Conservation (phyloP, 805 yeast species). For the Candida rishiriensis region DNA sequence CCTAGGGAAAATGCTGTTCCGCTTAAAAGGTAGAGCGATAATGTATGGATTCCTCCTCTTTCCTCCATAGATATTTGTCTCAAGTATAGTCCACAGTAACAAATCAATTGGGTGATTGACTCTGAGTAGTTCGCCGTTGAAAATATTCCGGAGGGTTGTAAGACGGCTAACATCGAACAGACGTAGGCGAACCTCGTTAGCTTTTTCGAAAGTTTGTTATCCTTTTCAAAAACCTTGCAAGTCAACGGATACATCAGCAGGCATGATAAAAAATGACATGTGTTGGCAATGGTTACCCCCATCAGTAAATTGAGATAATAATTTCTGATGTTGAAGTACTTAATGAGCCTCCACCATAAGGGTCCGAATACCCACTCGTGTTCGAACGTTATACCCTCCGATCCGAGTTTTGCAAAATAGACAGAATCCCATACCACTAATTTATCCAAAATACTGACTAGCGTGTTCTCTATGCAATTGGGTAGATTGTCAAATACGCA, state of each 20-base stretch:
- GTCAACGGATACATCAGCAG: slow-evolving; percentile 51
- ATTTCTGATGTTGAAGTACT: slow-evolving; percentile 20
- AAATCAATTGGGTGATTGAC: slow-evolving; percentile 56
- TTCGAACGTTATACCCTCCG: slow-evolving; percentile 56
- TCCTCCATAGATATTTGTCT: slow-evolving; percentile 34
- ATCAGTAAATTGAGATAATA: slow-evolving; percentile 42
- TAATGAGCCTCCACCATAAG: slow-evolving; percentile 56
- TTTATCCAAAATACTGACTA: slow-evolving; percentile 37
- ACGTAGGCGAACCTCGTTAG: slow-evolving; percentile 8
- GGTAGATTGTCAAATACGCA: slow-evolving; percentile 1
- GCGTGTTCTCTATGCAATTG: slow-evolving; percentile 1
- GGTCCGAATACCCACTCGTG: slow-evolving; percentile 90
- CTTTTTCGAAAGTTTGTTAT: not conserved
- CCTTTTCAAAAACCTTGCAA: slow-evolving; percentile 8
- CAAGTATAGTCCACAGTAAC: slow-evolving; percentile 51
- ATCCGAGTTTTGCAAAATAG: slow-evolving; percentile 59
- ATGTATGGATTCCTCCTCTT: slow-evolving; percentile 3
- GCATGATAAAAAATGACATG: slow-evolving; percentile 46
- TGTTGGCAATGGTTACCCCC: slow-evolving; percentile 48
- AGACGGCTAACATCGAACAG: slow-evolving; percentile 38
- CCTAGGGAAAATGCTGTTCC: slow-evolving; percentile 55
- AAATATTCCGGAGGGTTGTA: slow-evolving; percentile 82
- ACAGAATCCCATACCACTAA: slow-evolving; percentile 84
- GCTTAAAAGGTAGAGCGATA: slow-evolving; percentile 34
- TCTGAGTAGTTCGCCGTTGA: slow-evolving; percentile 74